Evolutionary conservation across 176 grass and related monocot species (phyloP), one percentile per base, ranked within the genome.

Genomic region (Paspalum notatum): DNA sequence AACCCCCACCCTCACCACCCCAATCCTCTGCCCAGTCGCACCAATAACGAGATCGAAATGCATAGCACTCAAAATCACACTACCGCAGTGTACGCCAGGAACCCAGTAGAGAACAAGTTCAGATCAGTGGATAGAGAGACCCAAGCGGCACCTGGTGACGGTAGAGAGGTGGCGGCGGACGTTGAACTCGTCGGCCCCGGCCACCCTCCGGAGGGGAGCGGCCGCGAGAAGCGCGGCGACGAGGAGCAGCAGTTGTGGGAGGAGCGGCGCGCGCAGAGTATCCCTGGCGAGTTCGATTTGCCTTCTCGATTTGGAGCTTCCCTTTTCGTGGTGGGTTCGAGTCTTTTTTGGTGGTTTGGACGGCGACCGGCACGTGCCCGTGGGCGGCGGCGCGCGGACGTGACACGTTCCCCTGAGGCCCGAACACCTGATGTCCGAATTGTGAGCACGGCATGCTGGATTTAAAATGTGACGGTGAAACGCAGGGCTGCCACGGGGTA

Each of bases 151-250:
- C 96, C 96, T 93, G 78, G 96, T 91, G 80, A 99, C 92, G 57
- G 96, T 99, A 63, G 92, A 95, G 86, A 99, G 92, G 86, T 99
- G 92, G 26, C 86, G 88, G 48, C 96, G 88, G 71, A 99, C 92
- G 70, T 95, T 90, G 86, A 99, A 93, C 3, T 66, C 56, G 25
- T 32, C 83, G 39, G 77, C 44, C 16, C 75, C 66, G 21, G 54
- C 82, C 42, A 61, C 54, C 27, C 77, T 18, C 22, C 21, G 51
- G 54, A 82, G 26, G 20, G 72, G 49, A 66, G 78, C 79, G 51
- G 75, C 72, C 59, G 80, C 55, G 62, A 87, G 60, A 80, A 91
- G 59, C 66, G 52, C 18, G 62, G 77, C 67, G 37, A 64, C 11
- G 82, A 91, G 60, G 5, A 87, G 47, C 26, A 84, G n/a, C 51